A percentile compares a stretch with the other conserved stretches of the same genome.
Conservation (phyloP, 2,329 filamentous ascomycete species). For the Fusarium metavorans region DNA sequence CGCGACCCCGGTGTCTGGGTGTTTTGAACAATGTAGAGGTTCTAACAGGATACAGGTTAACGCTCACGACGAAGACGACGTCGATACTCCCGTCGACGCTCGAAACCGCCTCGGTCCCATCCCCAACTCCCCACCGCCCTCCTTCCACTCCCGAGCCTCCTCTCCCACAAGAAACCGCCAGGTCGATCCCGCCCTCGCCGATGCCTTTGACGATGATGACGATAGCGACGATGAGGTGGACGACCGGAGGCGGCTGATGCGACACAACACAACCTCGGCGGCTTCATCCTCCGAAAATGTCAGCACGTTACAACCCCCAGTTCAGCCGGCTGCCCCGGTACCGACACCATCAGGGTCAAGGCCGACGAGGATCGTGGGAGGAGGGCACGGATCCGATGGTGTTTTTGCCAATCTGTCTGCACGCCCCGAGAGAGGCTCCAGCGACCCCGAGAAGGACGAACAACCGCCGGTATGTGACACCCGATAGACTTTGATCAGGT, state of each 20-base stretch:
- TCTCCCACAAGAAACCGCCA: slow-evolving; percentile 56
- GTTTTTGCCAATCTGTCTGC: slow-evolving; percentile 96
- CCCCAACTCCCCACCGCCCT: slow-evolving; percentile 78
- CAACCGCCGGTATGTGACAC: slow-evolving; percentile 82
- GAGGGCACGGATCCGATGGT: slow-evolving; percentile 86
- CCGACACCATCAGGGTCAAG: slow-evolving; percentile 55
- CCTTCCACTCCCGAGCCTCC: slow-evolving; percentile 88
- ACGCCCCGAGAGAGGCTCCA: slow-evolving; percentile 84
- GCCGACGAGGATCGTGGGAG: slow-evolving; percentile 68
- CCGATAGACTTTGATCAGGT: background rate
- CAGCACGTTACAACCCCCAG: slow-evolving; percentile 29
- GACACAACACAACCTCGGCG: slow-evolving; percentile 63
- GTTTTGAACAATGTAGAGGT: background rate
- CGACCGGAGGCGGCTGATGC: slow-evolving; percentile 88
- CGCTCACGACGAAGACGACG: slow-evolving; percentile 68
- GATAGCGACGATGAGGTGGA: slow-evolving; percentile 79
- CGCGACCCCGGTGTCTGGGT: background rate
- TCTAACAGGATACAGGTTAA: slow-evolving; percentile 61
- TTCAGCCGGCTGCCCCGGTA: slow-evolving; percentile 25
- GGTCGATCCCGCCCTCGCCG: slow-evolving; percentile 85
- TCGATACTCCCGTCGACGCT: slow-evolving; percentile 47
- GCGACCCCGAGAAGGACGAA: slow-evolving; percentile 85
- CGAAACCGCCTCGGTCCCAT: slow-evolving; percentile 51
- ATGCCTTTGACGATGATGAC: slow-evolving; percentile 89
- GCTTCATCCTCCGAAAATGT: slow-evolving; percentile 34